Conservation (phyloP, 177 flowering plant genomes). For the Vitis hybrid region DNA sequence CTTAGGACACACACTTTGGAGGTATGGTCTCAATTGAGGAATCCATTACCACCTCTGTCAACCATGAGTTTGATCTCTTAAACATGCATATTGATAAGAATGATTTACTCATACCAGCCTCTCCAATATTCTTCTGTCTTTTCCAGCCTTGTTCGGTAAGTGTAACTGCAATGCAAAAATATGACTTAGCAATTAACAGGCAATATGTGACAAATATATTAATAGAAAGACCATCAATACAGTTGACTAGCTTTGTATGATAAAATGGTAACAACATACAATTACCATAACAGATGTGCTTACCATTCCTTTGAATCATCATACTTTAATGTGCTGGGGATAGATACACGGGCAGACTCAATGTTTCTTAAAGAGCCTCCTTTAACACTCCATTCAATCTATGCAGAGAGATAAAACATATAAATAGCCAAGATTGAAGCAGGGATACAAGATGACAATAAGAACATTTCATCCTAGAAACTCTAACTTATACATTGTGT, state of each 20-base stretch:
- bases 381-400: constrained; percentile 97
- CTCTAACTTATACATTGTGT: no score
- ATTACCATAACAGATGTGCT: constrained; percentile 16
- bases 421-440: neutral
- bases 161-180: constrained; percentile 63
- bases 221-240: neutral
- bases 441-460: no score
- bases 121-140: constrained; percentile 93
- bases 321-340: constrained; percentile 74
- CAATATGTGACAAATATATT: constrained; percentile 1
- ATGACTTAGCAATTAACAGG: constrained; percentile 8
- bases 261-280: neutral
- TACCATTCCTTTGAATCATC: constrained; percentile 91
- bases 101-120: constrained; percentile 64
- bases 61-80: neutral
- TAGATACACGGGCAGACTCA: constrained; percentile 93
- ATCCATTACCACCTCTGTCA: no score
- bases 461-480: no score
- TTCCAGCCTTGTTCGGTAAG: constrained; percentile 67
- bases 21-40: no score
- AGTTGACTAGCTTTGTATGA: neutral
- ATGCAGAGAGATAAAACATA: neutral
- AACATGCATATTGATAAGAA: neutral
- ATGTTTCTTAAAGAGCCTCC: constrained; percentile 85
- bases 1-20: neutral